Evolutionary conservation across 75 land plant genomes (phyloP).

Genomic region (Cunninghamia lanceolata): DNA sequence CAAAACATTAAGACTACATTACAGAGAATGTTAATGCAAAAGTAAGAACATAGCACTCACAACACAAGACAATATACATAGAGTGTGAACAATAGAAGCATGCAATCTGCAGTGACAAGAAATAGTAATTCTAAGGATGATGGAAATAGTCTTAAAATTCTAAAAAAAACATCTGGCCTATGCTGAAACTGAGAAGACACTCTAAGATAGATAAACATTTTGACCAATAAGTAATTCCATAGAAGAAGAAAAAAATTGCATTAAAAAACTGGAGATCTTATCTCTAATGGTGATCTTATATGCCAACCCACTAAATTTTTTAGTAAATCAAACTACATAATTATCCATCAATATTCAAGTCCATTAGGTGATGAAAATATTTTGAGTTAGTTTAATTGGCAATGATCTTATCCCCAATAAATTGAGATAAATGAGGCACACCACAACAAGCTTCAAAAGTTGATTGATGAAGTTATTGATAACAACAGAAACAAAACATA

Average conservation of each 20-base stretch:
- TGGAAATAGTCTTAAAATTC: neutral
- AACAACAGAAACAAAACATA: too few relatives aligned
- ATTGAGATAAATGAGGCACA: too few relatives aligned
- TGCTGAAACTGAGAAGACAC: neutral
- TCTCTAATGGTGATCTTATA: neutral
- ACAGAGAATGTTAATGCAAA: neutral
- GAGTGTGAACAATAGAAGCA: neutral
- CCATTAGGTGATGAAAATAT: too few relatives aligned
- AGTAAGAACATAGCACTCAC: neutral
- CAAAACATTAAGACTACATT: neutral
- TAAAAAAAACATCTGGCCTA: neutral
- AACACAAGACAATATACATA: neutral
- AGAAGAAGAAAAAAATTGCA: neutral
- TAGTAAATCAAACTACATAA: too few relatives aligned
- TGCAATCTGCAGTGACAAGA: neutral
- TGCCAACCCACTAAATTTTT: neutral
- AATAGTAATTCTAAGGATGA: neutral
- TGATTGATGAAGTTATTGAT: too few relatives aligned
- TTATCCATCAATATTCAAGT: too few relatives aligned
- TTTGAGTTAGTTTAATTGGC: too few relatives aligned
- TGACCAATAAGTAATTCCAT: neutral
- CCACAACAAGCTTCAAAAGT: too few relatives aligned
- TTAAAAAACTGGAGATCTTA: neutral
- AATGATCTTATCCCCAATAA: too few relatives aligned
- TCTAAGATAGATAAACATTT: neutral